These are phyloP conservation scores for Rhizopus stolonifer DNA, from an alignment of 371 early-diverging fungal genomes.

Conservation along the genomic window DNA sequence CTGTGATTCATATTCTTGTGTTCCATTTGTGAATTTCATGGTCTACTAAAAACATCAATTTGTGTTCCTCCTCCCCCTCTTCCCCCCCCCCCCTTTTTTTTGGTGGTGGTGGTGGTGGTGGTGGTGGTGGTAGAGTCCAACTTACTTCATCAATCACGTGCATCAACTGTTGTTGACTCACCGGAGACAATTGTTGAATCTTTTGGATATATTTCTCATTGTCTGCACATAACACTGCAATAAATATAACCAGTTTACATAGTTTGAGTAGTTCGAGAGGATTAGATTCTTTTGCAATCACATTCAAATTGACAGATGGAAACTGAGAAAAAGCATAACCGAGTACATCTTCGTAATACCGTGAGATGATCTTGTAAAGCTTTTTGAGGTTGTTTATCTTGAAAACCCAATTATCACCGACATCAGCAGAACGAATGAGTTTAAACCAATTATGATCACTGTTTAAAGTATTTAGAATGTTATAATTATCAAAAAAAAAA, in stretches of 20 bases:
- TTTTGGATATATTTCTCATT: slow-evolving; percentile 78
- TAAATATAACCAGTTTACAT: slow-evolving; percentile 74
- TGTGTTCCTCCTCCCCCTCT: too few species aligned
- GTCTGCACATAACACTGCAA: slow-evolving; percentile 81
- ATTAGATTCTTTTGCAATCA: slow-evolving; percentile 82
- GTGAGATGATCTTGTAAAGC: slow-evolving; percentile 75
- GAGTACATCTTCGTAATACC: slow-evolving; percentile 87
- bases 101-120: too few species aligned
- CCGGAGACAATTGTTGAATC: slow-evolving; percentile 72
- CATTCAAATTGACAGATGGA: slow-evolving; percentile 69
- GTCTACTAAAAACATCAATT: slow-evolving; percentile 15
- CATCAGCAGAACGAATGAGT: slow-evolving; percentile 67
- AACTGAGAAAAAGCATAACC: slow-evolving; percentile 48
- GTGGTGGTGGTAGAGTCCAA: too few species aligned
- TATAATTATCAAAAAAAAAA: too few species aligned
- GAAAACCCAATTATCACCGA: slow-evolving; percentile 91
- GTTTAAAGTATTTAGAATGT: background rate
- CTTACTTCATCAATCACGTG: slow-evolving; percentile 73
- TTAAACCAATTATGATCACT: slow-evolving; percentile 92
- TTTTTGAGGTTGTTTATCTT: slow-evolving; percentile 89
- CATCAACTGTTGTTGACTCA: slow-evolving; percentile 85
- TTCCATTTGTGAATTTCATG: slow-evolving; percentile 16
- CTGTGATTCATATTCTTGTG: slow-evolving; percentile 10
- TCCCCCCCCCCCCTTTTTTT: too few species aligned
- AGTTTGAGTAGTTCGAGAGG: slow-evolving; percentile 72